These are phyloP conservation scores for Heritiera fomes DNA, from an alignment of 345 rosid genomes.

Conservation along the genomic window DNA sequence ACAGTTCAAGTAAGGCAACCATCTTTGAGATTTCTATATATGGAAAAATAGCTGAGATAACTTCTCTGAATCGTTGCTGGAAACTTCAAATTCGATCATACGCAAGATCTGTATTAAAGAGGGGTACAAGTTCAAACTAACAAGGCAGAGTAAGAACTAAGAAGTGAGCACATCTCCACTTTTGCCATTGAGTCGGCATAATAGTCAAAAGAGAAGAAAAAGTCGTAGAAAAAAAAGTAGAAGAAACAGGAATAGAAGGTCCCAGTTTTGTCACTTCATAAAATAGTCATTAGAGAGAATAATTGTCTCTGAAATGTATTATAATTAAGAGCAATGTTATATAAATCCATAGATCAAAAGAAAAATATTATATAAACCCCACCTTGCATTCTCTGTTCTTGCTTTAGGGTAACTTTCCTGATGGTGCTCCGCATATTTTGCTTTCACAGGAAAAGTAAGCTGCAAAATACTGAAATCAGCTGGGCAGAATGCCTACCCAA, in stretches of 20 bases:
- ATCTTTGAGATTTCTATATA: neutral
- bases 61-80: neutral
- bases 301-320: constrained; percentile 13
- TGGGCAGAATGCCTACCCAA: neutral
- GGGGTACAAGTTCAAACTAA: constrained; percentile 15
- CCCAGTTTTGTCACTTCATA: constrained; percentile 26
- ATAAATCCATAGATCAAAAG: neutral
- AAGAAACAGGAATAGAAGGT: constrained; percentile 14
- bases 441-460: neutral
- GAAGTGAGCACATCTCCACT: neutral
- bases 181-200: constrained; percentile 3
- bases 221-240: constrained; percentile 14
- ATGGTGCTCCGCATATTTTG: neutral
- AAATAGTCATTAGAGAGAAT: constrained; percentile 12
- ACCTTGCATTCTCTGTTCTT: neutral
- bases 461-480: neutral
- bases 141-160: neutral
- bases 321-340: constrained; percentile 11
- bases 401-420: neutral
- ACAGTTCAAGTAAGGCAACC: constrained; percentile 46
- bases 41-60: neutral
- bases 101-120: neutral
- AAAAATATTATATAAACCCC: neutral
- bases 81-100: neutral
- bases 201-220: constrained; percentile 25